phyloP scores from a whole-genome alignment of 768 basidiomycete genomes.

The Tulasnella sp. region DNA sequence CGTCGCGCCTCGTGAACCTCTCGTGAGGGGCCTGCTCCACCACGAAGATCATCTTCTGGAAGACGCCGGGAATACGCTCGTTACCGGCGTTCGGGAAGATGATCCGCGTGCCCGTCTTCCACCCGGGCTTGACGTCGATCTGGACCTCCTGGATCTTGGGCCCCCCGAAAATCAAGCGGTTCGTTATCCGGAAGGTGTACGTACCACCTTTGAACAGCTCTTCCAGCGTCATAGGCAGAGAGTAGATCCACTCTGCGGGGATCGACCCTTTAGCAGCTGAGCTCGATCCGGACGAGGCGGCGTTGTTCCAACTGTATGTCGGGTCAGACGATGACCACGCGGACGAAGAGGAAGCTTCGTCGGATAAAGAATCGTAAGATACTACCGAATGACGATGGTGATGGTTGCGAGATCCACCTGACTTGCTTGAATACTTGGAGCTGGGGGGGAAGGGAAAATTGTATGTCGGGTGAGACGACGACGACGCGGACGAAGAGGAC shows the following conservation, averaged over 20 bases:
- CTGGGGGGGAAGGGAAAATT: not conserved
- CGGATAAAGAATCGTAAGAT: constrained; percentile 1
- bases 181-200: constrained; percentile 63
- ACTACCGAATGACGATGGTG: constrained; percentile 4
- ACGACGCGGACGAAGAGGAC: constrained; percentile 24
- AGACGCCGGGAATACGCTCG: constrained; percentile 57
- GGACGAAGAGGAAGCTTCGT: constrained; percentile 26
- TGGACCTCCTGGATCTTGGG: constrained; percentile 54
- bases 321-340: not conserved
- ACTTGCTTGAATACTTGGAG: not conserved
- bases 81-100: constrained; percentile 63
- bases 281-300: not conserved
- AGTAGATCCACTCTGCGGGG: constrained; percentile 63
- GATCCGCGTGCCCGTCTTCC: constrained; percentile 62
- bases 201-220: constrained; percentile 62
- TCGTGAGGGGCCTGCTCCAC: constrained; percentile 63
- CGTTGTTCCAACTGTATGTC: not conserved
- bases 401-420: not conserved
- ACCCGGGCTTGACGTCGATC: constrained; percentile 64
- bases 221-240: constrained; percentile 62
- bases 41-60: constrained; percentile 71
- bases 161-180: constrained; percentile 53
- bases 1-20: constrained; percentile 55
- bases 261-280: too few species aligned
- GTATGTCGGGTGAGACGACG: constrained; percentile 9